These are phyloP conservation scores for Coniochaeta sp. DNA, from an alignment of 2,329 filamentous ascomycete genomes.

Conservation along the genomic window DNA sequence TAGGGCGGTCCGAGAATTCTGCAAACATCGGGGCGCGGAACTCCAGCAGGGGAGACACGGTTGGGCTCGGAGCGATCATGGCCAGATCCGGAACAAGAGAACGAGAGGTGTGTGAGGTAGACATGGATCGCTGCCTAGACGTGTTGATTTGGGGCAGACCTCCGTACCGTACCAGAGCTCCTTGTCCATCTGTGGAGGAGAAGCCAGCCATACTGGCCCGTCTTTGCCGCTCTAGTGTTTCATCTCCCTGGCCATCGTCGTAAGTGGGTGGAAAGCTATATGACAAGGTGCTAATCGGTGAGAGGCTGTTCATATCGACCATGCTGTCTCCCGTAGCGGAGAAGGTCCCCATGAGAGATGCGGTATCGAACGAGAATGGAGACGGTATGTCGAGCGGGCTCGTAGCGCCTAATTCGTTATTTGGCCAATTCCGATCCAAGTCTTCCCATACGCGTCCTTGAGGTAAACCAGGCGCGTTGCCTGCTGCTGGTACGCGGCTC, in stretches of 20 bases:
- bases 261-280: background rate
- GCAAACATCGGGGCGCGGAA: conserved; percentile 45
- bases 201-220: background rate
- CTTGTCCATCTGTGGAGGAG: background rate
- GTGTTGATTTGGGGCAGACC: background rate
- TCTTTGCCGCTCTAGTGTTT: background rate
- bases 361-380: conserved; percentile 6
- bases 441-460: background rate
- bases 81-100: conserved; percentile 23
- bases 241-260: background rate
- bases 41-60: conserved; percentile 36
- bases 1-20: conserved; percentile 47
- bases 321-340: background rate
- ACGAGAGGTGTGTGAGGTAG: background rate
- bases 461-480: background rate
- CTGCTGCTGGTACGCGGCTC: background rate
- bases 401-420: background rate
- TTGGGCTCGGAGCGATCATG: conserved; percentile 31
- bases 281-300: background rate
- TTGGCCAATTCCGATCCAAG: background rate
- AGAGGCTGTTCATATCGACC: conserved; percentile 3
- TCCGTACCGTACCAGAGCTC: background rate
- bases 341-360: background rate
- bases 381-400: conserved; percentile 6
- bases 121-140: background rate